These are phyloP conservation scores for Fraxinus velutina DNA, from an alignment of 305 asterid species.

Conservation along the genomic window DNA sequence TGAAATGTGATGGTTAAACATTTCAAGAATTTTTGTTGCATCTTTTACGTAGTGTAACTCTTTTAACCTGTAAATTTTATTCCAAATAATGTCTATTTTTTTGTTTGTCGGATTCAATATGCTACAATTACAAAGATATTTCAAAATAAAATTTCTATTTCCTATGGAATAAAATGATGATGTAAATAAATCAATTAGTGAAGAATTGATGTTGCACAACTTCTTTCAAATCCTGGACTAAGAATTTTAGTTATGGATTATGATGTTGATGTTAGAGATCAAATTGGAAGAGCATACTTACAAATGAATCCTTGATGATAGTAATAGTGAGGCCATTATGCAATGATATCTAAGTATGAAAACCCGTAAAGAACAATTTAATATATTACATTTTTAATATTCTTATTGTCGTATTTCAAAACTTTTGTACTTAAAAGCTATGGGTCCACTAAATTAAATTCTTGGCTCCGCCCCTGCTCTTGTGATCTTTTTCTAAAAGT, in stretches of 20 bases:
- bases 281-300: not conserved
- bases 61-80: not conserved
- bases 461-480: not conserved
- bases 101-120: not conserved
- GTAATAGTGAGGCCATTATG: not conserved
- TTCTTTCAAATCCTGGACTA: not conserved
- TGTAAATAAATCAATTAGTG: not conserved
- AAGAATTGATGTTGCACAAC: not conserved
- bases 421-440: not conserved
- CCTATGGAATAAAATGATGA: not conserved
- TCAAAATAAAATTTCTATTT: not conserved
- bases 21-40: not conserved
- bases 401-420: not conserved
- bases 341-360: not conserved
- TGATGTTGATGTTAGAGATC: not conserved
- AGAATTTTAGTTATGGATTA: not conserved
- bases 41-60: not conserved
- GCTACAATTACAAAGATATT: not conserved
- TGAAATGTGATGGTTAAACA: not conserved
- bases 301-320: not conserved
- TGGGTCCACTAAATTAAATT: not conserved
- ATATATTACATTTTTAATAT: not conserved
- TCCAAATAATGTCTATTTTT: not conserved
- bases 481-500: not conserved
- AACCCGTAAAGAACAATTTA: not conserved